phyloP scores from a whole-genome alignment of 352 stramenopile species.

The Aphanomyces stellatus region DNA sequence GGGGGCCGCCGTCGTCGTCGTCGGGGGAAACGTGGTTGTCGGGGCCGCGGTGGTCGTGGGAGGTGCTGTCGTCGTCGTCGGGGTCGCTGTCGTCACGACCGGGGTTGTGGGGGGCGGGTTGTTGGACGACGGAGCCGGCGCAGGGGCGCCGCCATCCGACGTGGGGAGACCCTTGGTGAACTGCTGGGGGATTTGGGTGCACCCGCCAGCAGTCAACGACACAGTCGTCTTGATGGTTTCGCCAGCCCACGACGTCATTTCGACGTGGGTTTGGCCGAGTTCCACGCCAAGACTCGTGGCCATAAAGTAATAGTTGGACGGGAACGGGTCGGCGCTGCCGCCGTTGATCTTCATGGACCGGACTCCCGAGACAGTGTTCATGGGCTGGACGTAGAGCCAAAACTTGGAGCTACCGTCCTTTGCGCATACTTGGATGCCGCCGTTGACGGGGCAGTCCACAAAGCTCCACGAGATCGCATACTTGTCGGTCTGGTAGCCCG shows the following conservation, averaged over 20 bases:
- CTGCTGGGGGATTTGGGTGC: conserved; percentile 39
- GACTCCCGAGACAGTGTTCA: conserved; percentile 45
- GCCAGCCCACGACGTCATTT: conserved; percentile 45
- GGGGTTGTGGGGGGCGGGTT: neutral
- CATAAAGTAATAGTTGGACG: conserved; percentile 30
- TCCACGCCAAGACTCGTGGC: neutral
- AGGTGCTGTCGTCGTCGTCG: neutral
- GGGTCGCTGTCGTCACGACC: neutral
- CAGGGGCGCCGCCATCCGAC: neutral
- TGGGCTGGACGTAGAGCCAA: conserved; percentile 57
- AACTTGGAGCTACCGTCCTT: conserved; percentile 41
- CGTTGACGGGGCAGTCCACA: conserved; percentile 49
- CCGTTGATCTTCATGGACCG: conserved; percentile 41
- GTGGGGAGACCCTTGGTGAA: conserved; percentile 27
- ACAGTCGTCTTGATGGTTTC: conserved; percentile 52
- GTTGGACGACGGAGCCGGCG: conserved; percentile 6
- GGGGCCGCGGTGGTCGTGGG: conserved; percentile 16
- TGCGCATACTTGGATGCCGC: conserved; percentile 58
- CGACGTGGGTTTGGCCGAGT: conserved; percentile 23
- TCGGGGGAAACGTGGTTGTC: conserved; percentile 9
- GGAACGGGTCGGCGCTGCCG: conserved; percentile 28
- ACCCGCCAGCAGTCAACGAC: conserved; percentile 37
- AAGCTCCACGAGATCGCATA: conserved; percentile 55
- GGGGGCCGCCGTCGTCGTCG: conserved; percentile 2
- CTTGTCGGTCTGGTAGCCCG: conserved; percentile 31